Evolutionary conservation across 225 moss, liverwort and hornwort species (phyloP).

Genomic region (Rhytidiadelphus loreus): DNA sequence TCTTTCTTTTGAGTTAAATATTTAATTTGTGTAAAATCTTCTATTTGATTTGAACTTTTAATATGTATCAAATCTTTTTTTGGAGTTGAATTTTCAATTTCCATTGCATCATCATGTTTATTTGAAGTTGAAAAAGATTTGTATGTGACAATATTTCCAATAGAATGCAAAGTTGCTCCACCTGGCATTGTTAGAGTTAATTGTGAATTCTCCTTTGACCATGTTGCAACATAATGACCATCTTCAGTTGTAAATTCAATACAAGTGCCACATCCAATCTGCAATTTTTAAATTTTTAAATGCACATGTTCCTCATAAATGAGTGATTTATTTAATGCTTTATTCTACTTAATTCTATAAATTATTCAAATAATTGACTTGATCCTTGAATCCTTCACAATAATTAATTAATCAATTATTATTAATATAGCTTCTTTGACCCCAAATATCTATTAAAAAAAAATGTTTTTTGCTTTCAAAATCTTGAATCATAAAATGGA

Average conservation of each 20-base stretch:
- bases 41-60: neutral
- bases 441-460: too few species aligned
- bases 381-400: neutral
- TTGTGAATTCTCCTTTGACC: constrained; percentile 47
- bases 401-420: neutral
- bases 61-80: neutral
- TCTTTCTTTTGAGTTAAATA: neutral
- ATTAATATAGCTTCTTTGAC: neutral
- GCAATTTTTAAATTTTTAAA: neutral
- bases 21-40: neutral
- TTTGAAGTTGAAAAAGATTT: constrained; percentile 28
- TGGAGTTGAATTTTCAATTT: neutral
- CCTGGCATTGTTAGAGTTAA: constrained; percentile 60
- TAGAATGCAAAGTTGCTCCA: constrained; percentile 40
- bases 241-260: constrained; percentile 61
- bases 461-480: neutral
- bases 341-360: fast-evolving
- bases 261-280: constrained; percentile 54
- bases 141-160: constrained; percentile 37
- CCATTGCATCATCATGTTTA: neutral
- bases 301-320: too few species aligned
- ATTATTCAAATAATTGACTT: neutral
- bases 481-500: neutral
- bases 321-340: neutral
- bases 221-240: constrained; percentile 66